Base-by-base conservation (phyloP, 768 basidiomycete genomes). In the Tricholoma saponaceum region DNA sequence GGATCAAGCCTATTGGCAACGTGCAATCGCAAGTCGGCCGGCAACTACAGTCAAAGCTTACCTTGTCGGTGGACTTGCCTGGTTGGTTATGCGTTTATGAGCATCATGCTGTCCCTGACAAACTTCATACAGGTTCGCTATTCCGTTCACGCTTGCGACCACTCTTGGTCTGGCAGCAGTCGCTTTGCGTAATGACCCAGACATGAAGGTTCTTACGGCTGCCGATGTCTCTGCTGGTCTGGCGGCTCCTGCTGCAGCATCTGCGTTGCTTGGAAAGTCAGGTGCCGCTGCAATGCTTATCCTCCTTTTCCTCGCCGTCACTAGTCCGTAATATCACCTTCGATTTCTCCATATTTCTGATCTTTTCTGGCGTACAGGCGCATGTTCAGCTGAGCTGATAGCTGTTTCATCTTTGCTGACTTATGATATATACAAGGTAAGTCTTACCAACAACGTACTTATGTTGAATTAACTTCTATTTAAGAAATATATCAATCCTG, bases 41-140 rank as follows among this genome's bases (percentile, higher is more conserved):
- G 86, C 83, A 1, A 86, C 81, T n/a, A 89, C 89, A 12, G 93
- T 95, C 58, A 95, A 94, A 70, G 95, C 90, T 0, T 98, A 93
- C 73, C 76, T 95, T 3, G 78, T 94, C 7, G 95, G 95, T 44
- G 95, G 94, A 3, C 68, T 95, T 7, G 89, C 92, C 1, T 97
- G 95, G 95, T 84, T 58, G 37, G 75, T 69, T 30, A 28, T 43
- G 25, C 52, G 47, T 20, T 28, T 5, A n/a, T 3, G 25, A 7
- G 12, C 51, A 5, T 20, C 23, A n/a, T n/a, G n/a, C n/a, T n/a
- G n/a, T n/a, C n/a, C n/a, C n/a, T n/a, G n/a, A n/a, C n/a, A n/a
- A n/a, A n/a, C n/a, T n/a, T n/a, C n/a, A n/a, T n/a, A n/a, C 50
- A 85, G 83, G 83, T 93, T 95, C 66, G 84, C 89, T 1, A 92